Evolutionary conservation across 1,284 basidiomycete species (phyloP), one percentile per base, ranked within the genome.

Genomic region (Psilocybe mexicana): DNA sequence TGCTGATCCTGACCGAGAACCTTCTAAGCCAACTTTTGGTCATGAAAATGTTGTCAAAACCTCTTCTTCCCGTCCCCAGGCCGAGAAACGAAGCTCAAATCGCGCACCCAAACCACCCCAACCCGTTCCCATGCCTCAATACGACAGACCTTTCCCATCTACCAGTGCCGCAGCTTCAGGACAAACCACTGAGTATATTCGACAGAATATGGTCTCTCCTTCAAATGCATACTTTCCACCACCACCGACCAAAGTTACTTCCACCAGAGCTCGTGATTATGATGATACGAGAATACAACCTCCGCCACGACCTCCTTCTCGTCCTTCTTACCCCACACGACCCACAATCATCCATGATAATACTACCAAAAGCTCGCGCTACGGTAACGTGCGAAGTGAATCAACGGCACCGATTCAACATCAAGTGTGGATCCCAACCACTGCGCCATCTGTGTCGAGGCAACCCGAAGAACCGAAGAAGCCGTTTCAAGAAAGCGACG

Each of bases 81-180:
- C 55, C 57, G 70, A 71, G 50, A 70, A 66, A 51, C 67, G 63
- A 52, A 68, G 62, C 55, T 68, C 70, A 33, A 72, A 65, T 58
- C 67, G 69, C 48, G 57, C 66, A 53, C 64, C 65, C 54, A 70
- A 63, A 48, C 51, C 59, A 33, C 57, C 56, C 18, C 52, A 62
- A n/a, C 43, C 59, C 23, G 35, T 52, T 25, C 54, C 55, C 40
- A 58, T 52, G 23, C 35, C 55, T n/a, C 28, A 53, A 24, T 47
- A 52, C 43, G 61, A 63, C 23, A 63, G 54, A 35, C 45, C 59
- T 33, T 6, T 52, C 23, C 36, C 59, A 42, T 36, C 61, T 44
- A 47, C 55, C 38, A 55, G 43, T 33, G 50, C 57, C 38, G 50
- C 59, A 18, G 26, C 52, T 30, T 50, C 57, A 33, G 51, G 52